phyloP scores from a whole-genome alignment of 345 rosid genomes.

The Citrus mangshanensis region DNA sequence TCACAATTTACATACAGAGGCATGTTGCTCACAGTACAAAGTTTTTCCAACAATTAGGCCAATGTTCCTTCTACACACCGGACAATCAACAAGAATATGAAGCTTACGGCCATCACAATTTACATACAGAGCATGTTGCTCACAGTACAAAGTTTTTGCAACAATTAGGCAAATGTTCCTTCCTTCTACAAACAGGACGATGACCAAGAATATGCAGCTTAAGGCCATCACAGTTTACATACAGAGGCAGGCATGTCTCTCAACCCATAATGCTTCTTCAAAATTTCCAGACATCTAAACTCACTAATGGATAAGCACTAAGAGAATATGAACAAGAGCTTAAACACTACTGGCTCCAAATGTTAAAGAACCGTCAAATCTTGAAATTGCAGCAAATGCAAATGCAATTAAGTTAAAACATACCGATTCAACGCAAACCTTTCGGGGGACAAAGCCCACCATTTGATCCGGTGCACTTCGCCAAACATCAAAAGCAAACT shows the following conservation, averaged over 20 bases:
- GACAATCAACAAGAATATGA: not conserved
- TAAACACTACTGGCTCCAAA: not conserved
- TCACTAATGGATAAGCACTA: not conserved
- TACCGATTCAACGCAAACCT: constrained; percentile 71
- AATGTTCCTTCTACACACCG: not conserved
- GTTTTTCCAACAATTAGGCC: not conserved
- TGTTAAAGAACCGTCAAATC: not conserved
- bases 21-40: not conserved
- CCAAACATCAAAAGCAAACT: constrained; percentile 92
- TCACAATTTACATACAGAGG: not conserved
- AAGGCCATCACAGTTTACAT: not conserved
- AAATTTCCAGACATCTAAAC: not conserved
- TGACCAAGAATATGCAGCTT: not conserved
- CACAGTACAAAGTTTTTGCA: too few relatives aligned
- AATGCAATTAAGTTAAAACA: constrained; percentile 1
- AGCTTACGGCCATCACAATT: too few relatives aligned
- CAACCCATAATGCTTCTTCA: not conserved
- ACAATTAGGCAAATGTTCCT: not conserved
- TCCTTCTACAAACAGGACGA: not conserved
- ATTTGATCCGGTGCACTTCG: constrained; percentile 79
- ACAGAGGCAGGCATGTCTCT: not conserved
- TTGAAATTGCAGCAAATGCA: not conserved
- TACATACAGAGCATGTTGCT: not conserved
- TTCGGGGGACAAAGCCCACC: constrained; percentile 96
- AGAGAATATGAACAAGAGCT: not conserved